Conservation (phyloP, 371 early-diverging fungal genomes). For the Lichtheimia ramosa region DNA sequence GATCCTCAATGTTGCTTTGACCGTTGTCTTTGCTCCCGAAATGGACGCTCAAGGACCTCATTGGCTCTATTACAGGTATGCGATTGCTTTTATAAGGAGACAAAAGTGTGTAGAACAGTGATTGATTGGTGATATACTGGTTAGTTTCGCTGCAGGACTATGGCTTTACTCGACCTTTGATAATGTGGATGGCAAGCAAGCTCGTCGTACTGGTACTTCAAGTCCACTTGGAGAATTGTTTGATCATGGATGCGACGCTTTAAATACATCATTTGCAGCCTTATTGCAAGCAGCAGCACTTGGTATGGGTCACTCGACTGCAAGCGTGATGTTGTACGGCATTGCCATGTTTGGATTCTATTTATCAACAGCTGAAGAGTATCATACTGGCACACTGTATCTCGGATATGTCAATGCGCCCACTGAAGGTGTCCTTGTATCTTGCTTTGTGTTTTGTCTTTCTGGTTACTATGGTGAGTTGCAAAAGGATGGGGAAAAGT, state of each 20-base stretch:
- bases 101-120: not conserved
- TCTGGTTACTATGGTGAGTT: conserved; percentile 63
- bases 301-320: conserved; percentile 78
- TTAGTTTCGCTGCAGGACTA: conserved; percentile 77
- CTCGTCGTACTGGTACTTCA: conserved; percentile 88
- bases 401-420: conserved; percentile 95
- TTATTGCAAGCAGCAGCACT: conserved; percentile 85
- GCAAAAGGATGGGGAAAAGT: not conserved
- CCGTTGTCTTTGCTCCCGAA: conserved; percentile 44
- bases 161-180: conserved; percentile 97
- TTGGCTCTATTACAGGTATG: conserved; percentile 48
- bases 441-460: conserved; percentile 67
- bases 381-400: conserved; percentile 92
- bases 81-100: not conserved
- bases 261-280: conserved; percentile 88
- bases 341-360: conserved; percentile 85
- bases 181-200: conserved; percentile 98
- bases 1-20: conserved; percentile 72
- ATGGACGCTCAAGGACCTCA: conserved; percentile 42
- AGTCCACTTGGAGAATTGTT: conserved; percentile 97
- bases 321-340: conserved; percentile 61
- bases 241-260: conserved; percentile 92
- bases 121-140: not conserved
- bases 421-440: conserved; percentile 89
- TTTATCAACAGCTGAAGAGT: conserved; percentile 94